Evolutionary conservation across 768 basidiomycete genomes (phyloP).

Genomic region (Russula sp.): DNA sequence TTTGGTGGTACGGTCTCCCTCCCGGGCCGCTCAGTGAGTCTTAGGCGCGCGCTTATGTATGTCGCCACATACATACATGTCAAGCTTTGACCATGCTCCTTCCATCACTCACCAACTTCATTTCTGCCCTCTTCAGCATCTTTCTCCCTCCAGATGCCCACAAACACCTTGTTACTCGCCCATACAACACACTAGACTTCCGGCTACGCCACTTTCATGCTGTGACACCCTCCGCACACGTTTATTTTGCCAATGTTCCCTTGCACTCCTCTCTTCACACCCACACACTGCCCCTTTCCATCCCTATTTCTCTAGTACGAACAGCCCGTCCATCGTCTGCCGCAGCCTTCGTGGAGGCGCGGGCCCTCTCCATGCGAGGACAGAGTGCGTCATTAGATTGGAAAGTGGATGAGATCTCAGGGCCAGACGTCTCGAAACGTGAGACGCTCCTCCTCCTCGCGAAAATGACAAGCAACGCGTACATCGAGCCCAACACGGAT

Average conservation of each 20-base stretch:
- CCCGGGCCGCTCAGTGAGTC: neutral
- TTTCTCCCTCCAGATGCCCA: constrained; percentile 1
- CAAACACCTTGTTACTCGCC: neutral
- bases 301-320: constrained; percentile 36
- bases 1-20: neutral
- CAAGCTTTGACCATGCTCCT: neutral
- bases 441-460: constrained; percentile 71
- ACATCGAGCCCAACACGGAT: constrained; percentile 43
- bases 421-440: constrained; percentile 68
- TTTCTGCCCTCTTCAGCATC: neutral
- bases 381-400: constrained; percentile 47
- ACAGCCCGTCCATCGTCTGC: constrained; percentile 46
- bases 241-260: constrained; percentile 51
- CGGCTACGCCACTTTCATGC: constrained; percentile 61
- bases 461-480: constrained; percentile 89
- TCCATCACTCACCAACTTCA: neutral
- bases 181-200: constrained; percentile 32
- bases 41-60: neutral
- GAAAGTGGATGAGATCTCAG: constrained; percentile 56
- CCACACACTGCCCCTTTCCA: constrained; percentile 32
- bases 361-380: constrained; percentile 35
- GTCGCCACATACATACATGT: neutral
- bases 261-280: constrained; percentile 20
- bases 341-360: constrained; percentile 31
- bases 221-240: constrained; percentile 37